A percentile compares a stretch with the other conserved stretches of the same genome.
These are phyloP conservation scores for Malassezia psittaci DNA, from an alignment of 1,284 basidiomycete genomes.

Conservation along the genomic window DNA sequence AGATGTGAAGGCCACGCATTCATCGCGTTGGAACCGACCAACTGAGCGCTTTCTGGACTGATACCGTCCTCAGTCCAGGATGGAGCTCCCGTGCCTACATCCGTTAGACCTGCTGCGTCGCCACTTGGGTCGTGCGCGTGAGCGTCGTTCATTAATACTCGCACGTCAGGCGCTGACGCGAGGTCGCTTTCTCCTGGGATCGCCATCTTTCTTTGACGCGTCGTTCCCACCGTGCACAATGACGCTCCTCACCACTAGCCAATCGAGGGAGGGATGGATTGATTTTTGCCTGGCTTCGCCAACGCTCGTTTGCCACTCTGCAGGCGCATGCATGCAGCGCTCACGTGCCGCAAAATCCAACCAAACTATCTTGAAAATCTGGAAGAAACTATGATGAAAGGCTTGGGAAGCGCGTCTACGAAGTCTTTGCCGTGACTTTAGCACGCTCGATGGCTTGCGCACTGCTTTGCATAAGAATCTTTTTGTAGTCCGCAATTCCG, in stretches of 20 bases:
- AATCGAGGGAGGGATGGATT: constrained; percentile 10
- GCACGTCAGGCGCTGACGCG: background rate
- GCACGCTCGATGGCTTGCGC: constrained; percentile 42
- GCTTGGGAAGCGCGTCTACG: background rate
- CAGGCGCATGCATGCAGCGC: background rate
- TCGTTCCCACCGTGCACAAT: background rate
- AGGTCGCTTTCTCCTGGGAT: background rate
- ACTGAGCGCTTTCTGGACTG: background rate
- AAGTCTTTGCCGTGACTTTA: constrained; percentile 37
- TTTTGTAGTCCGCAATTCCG: constrained; percentile 46
- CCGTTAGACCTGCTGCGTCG: background rate
- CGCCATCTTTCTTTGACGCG: background rate
- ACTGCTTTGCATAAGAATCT: constrained; percentile 37
- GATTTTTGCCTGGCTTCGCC: background rate
- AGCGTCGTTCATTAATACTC: background rate
- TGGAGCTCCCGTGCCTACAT: background rate
- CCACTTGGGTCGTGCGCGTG: background rate
- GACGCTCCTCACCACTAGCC: background rate
- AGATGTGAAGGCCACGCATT: background rate
- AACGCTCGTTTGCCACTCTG: background rate
- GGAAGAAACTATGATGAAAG: background rate
- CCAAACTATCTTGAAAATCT: background rate
- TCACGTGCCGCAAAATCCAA: background rate
- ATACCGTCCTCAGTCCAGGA: background rate
- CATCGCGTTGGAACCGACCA: background rate